A percentile compares a stretch with the other conserved stretches of the same genome.
These are phyloP conservation scores for Lachnum nothofagi DNA, from an alignment of 2,329 filamentous ascomycete genomes.

Conservation along the genomic window DNA sequence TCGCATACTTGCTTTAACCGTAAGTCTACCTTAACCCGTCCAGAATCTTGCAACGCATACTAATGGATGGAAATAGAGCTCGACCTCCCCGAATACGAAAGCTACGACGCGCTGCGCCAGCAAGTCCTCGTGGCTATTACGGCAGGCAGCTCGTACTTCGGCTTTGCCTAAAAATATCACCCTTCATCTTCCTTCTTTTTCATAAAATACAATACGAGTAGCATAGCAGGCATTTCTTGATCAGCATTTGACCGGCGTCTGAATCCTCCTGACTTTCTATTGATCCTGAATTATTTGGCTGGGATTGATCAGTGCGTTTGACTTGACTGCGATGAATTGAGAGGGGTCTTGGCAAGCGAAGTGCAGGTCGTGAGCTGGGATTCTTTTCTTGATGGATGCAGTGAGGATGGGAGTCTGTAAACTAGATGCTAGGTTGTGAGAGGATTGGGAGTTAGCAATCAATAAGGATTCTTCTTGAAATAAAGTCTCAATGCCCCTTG, in stretches of 20 bases:
- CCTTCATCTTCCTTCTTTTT: conserved; percentile 21
- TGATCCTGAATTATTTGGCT: too few species aligned
- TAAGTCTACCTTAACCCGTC: conserved; percentile 60
- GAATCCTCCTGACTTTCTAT: too few species aligned
- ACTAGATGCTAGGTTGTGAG: neutral
- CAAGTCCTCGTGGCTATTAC: conserved; percentile 94
- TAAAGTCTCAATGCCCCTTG: too few species aligned
- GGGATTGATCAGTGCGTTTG: too few species aligned
- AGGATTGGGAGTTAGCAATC: neutral
- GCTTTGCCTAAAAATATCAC: conserved; percentile 67
- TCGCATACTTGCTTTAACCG: conserved; percentile 99
- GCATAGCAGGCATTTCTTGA: conserved; percentile 30
- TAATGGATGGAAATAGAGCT: conserved; percentile 59
- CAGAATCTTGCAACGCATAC: conserved; percentile 3
- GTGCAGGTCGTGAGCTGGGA: conserved; percentile 34
- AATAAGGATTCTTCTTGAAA: too few species aligned
- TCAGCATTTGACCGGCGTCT: conserved; percentile 32
- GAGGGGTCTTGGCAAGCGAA: conserved; percentile 23
- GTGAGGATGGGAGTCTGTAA: neutral
- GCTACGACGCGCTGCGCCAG: conserved; percentile 81
- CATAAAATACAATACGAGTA: conserved; percentile 18
- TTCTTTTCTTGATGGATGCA: neutral
- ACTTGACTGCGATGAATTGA: too few species aligned
- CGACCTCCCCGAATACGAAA: conserved; percentile 96
- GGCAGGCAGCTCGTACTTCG: conserved; percentile 95